Base-by-base conservation (phyloP, 257 asterid genomes). In the Mitragyna speciosa region DNA sequence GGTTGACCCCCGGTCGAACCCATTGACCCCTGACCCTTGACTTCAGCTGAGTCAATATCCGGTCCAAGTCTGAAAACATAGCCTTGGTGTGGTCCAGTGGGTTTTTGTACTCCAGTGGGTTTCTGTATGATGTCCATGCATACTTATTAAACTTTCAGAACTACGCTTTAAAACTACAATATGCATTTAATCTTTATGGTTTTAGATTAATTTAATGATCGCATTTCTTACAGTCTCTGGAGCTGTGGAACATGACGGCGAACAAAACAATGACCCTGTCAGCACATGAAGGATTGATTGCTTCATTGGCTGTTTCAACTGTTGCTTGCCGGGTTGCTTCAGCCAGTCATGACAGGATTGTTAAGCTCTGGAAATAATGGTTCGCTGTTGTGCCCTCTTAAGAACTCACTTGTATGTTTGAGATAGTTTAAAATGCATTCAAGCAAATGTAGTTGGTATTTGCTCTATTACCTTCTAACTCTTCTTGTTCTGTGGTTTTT, bases 201-300 rank as follows among this genome's bases (percentile, higher is more conserved):
- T 12, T 47, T 48, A 72, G 15, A 43, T n/a, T 41, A 0, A 16
- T 72, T 77, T 70, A 19, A 45, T 52, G 51, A 26, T 64, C 12
- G 67, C 7, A 22, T 33, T n/a, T 70, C 15, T 82, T 79, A 9
- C 92, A 94, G 98, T 91, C 98, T 0, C 74, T 94, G 82, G 98
- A 94, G 94, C 94, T 94, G 1, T 94, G 98, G 98, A 87, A 94
- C 90, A 92, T 91, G 97, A 70, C 83, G 0, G 97, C 89, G 84
- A 92, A 91, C 90, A 91, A 92, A 83, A 91, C 96, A 3, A 86
- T 94, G 98, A 90, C 96, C n/a, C 91, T 94, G 22, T 68, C 95
- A 0, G 97, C 97, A 2, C 98, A 94, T 63, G 97, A 92, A 20
- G 94, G 97, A 74, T 76, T 93, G 89, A 90, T 95, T 0, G 91